Percentiles rank a stretch among this genome's conserved stretches.
Conservation (phyloP, 2,329 filamentous ascomycete genomes). For the Triangularia setosa region DNA sequence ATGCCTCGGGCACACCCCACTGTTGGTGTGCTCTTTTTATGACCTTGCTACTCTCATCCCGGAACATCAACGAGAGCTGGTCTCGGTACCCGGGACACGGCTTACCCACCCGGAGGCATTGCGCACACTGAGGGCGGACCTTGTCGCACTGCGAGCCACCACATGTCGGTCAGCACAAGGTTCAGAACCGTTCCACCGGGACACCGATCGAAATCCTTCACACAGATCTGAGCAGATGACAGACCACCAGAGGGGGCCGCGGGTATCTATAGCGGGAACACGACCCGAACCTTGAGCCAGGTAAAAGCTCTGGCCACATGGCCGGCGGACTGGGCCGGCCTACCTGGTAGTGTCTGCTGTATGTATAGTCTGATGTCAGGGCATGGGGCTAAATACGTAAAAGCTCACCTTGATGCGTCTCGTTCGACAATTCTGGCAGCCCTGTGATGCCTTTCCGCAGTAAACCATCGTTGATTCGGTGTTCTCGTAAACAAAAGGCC, state of each 20-base stretch:
- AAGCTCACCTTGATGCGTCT: slow-evolving; percentile 51
- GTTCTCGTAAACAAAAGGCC: slow-evolving; percentile 2
- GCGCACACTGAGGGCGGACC: slow-evolving; percentile 55
- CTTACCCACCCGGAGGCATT: slow-evolving; percentile 58
- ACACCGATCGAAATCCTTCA: neutral
- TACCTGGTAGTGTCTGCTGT: neutral
- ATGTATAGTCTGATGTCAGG: neutral
- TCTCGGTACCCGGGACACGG: slow-evolving; percentile 62
- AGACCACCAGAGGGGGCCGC: neutral
- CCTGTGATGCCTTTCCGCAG: slow-evolving; percentile 54
- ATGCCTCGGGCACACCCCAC: slow-evolving; percentile 37
- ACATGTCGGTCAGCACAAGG: slow-evolving; percentile 7
- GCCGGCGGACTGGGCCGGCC: neutral
- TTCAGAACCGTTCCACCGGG: neutral
- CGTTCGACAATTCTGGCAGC: slow-evolving; percentile 51
- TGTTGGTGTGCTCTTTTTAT: slow-evolving; percentile 55
- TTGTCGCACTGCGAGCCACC: slow-evolving; percentile 53
- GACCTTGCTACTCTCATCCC: slow-evolving; percentile 61
- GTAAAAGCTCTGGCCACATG: neutral
- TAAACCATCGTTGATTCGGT: slow-evolving; percentile 44
- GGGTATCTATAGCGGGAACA: neutral
- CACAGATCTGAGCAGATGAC: neutral
- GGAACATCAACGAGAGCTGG: slow-evolving; percentile 61
- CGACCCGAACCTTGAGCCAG: neutral
- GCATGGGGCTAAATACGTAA: neutral